Evolutionary conservation across 2,329 filamentous ascomycete species (phyloP), one percentile per base, ranked within the genome.

Genomic region (Hypoxylon rubiginosum): DNA sequence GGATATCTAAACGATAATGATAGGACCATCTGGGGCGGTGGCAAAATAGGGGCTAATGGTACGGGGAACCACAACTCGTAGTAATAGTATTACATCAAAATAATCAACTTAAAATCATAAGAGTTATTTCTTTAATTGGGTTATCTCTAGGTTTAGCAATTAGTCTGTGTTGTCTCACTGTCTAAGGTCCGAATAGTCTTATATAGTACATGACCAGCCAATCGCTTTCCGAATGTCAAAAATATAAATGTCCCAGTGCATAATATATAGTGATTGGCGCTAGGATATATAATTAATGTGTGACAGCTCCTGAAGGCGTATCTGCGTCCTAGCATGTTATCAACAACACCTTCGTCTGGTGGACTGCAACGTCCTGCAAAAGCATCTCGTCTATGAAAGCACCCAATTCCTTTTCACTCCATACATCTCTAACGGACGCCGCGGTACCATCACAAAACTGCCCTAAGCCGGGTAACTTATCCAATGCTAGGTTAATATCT

Each of bases 11-110:
- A 73, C 52, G 49, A 73, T 34, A 54, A 73, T 32, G 50, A 57
- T 24, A 58, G 63, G 21, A 73, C 69, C 6, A 73, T 73, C 11
- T 73, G 71, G 70, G 69, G 72, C 1, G 71, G 72, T 24, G 72
- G 72, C 0, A 62, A 15, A 19, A 57, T 73, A 15, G 72, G 72
- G 4, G 49, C 34, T 0, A 67, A 70, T 54, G 72, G 73, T 1
- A 65, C 56, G 8, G 71, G 68, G 5, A 56, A 62, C 15, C n/a
- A 48, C 15, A 62, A 62, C 26, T 30, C 24, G 13, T 15, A 15
- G 15, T 43, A 43, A 9, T 9, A 11, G 30, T 36, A 10, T 36
- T 36, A 32, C 21, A 24, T 24, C 21, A 24, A 24, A 24, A 24
- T 24, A 24, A 24, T 24, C 21, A 24, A 24, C 4, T 24, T 24